Conservation (phyloP, 805 yeast species). For the Metschnikowia baotianmanensis region DNA sequence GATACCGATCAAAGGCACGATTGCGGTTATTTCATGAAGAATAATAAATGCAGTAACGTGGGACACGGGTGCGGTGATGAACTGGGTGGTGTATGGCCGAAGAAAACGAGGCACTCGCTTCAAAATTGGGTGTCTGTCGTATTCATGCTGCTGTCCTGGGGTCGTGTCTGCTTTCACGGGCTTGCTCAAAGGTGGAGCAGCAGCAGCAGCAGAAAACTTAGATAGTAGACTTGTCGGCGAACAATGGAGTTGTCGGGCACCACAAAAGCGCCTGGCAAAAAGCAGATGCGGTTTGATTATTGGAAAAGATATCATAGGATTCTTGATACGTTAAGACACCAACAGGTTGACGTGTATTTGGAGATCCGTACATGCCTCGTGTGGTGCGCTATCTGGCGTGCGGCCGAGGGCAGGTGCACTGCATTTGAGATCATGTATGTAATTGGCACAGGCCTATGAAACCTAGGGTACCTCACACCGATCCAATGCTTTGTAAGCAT, state of each 20-base stretch:
- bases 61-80: constrained; percentile 56
- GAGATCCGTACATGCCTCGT: constrained; percentile 6
- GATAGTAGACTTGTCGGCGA: constrained; percentile 7
- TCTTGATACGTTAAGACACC: too few species aligned
- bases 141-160: constrained; percentile 6
- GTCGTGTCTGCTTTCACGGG: constrained; percentile 4
- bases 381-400: too few species aligned
- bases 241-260: constrained; percentile 1
- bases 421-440: too few species aligned
- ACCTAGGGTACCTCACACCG: neutral
- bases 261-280: neutral
- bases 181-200: constrained; percentile 5
- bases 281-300: constrained; percentile 6
- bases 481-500: too few species aligned
- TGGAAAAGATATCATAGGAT: too few species aligned
- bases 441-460: neutral
- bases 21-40: constrained; percentile 73
- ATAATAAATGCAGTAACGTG: constrained; percentile 63
- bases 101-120: constrained; percentile 49
- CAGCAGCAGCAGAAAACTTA: constrained; percentile 1
- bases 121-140: constrained; percentile 28
- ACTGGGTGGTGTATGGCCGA: constrained; percentile 47
- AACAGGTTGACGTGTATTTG: neutral
- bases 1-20: constrained; percentile 62
- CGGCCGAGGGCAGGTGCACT: neutral